Evolutionary conservation across 2,329 filamentous ascomycete species (phyloP), one percentile per base, ranked within the genome.

Genomic region (Colletotrichum incanum): DNA sequence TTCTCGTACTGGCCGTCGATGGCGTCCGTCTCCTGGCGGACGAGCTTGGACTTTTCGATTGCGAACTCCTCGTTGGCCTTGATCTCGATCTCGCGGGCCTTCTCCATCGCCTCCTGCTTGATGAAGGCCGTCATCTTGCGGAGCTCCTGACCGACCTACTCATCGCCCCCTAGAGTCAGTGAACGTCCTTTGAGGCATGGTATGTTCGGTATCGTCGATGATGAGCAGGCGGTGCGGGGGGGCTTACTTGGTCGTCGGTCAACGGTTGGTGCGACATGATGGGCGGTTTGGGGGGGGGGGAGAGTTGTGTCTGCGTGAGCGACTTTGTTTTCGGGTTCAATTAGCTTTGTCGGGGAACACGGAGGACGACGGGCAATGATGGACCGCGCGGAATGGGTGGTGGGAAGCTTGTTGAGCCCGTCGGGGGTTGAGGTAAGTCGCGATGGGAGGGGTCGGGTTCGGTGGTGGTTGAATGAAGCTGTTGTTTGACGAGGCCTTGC

Each of bases 81-180:
- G 86, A 98, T 93, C 81, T 96, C 91, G 84, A 99, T 98, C 86
- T 99, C 96, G 82, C 93, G 93, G 79, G 95, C 95, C 86, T 99
- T 99, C 83, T 99, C 96, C 80, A 93, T 90, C 72, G 96, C 96
- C 87, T 99, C 96, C 87, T 98, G 96, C 84, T 95, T 94, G 91
- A 99, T 99, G 91, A 99, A 99, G 82, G 95, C 96, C 73, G 96
- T 98, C 96, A 99, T 99, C 91, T 99, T 99, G 89, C 94, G 95
- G 86, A 99, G 94, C 91, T 99, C 96, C 86, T 94, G 92, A 86
- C 94, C 92, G 89, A 99, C 96, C 95, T 98, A 83, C 37, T 50
- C 37, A n/a, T 20, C 55, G 18, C n/a, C n/a, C 34, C 55, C n/a
- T 41, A n/a, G n/a, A 26, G 55, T 58, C 34, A 58, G 55, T 55